phyloP scores from a whole-genome alignment of 371 early-diverging fungal genomes.

The Mortierella sp. region DNA sequence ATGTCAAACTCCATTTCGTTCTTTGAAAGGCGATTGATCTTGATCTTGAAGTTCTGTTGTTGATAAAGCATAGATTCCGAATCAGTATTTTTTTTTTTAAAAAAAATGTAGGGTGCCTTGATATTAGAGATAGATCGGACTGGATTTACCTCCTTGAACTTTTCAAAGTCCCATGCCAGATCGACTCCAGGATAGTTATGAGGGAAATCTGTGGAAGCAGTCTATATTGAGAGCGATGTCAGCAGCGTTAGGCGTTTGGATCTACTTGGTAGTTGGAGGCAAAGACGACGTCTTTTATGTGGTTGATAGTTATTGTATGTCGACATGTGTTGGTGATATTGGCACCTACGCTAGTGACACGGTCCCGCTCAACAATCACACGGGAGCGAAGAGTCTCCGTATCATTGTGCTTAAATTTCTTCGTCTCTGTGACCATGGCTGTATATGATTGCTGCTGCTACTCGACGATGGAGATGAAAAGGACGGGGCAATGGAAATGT shows the following conservation, averaged over 20 bases:
- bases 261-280: background rate
- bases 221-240: conserved; percentile 52
- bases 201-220: conserved; percentile 76
- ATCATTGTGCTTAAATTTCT: conserved; percentile 51
- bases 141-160: conserved; percentile 70
- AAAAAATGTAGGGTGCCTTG: background rate
- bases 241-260: background rate
- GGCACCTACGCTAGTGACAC: conserved; percentile 66
- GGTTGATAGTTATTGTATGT: background rate
- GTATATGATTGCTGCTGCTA: background rate
- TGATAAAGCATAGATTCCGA: background rate
- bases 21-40: conserved; percentile 74
- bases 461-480: background rate
- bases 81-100: background rate
- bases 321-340: background rate
- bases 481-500: background rate
- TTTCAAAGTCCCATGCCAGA: conserved; percentile 69
- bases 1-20: conserved; percentile 95
- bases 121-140: background rate
- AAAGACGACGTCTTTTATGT: background rate
- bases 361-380: conserved; percentile 70
- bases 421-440: conserved; percentile 46
- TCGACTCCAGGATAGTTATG: conserved; percentile 71
- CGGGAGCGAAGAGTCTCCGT: conserved; percentile 64
- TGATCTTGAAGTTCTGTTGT: conserved; percentile 73